Conservation (phyloP, 805 yeast species). For the Candida krabiensis region DNA sequence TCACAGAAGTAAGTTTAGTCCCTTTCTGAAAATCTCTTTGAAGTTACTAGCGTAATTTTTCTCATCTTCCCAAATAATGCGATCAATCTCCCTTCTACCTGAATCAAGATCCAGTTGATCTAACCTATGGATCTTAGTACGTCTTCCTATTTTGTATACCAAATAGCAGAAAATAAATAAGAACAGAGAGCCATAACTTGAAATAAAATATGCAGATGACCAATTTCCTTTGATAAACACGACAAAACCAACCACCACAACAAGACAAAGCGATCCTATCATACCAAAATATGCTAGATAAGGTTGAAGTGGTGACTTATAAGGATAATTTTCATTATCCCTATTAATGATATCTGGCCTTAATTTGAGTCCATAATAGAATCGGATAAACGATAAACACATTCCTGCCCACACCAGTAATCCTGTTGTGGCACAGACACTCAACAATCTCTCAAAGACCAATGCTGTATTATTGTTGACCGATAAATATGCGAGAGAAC, state of each 20-base stretch:
- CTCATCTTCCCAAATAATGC: slow-evolving; percentile 80
- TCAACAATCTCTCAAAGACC: slow-evolving; percentile 66
- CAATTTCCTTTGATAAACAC: slow-evolving; percentile 49
- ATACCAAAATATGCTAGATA: slow-evolving; percentile 51
- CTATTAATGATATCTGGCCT: slow-evolving; percentile 58
- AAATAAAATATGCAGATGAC: slow-evolving; percentile 49
- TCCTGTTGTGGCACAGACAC: slow-evolving; percentile 71
- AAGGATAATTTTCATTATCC: slow-evolving; percentile 55
- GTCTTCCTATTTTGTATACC: slow-evolving; percentile 53
- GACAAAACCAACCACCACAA: slow-evolving; percentile 51
- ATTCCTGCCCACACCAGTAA: slow-evolving; percentile 76
- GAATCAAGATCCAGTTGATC: slow-evolving; percentile 80
- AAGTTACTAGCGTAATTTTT: slow-evolving; percentile 34
- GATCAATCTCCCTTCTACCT: slow-evolving; percentile 81
- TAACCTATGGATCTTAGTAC: slow-evolving; percentile 64
- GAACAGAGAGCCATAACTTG: slow-evolving; percentile 54
- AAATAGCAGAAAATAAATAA: slow-evolving; percentile 44
- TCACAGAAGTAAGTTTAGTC: slow-evolving; percentile 15
- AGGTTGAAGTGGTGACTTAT: slow-evolving; percentile 56
- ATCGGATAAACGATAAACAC: slow-evolving; percentile 55
- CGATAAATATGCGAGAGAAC: slow-evolving; percentile 59
- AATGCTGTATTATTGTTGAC: slow-evolving; percentile 56
- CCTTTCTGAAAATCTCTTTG: slow-evolving; percentile 30
- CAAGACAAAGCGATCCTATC: slow-evolving; percentile 40
- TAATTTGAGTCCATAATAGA: slow-evolving; percentile 51